Percentiles rank a stretch among this genome's conserved stretches.
Evolutionary conservation across 371 early-diverging fungal genomes (phyloP).

Genomic region (Apophysomyces sp.): DNA sequence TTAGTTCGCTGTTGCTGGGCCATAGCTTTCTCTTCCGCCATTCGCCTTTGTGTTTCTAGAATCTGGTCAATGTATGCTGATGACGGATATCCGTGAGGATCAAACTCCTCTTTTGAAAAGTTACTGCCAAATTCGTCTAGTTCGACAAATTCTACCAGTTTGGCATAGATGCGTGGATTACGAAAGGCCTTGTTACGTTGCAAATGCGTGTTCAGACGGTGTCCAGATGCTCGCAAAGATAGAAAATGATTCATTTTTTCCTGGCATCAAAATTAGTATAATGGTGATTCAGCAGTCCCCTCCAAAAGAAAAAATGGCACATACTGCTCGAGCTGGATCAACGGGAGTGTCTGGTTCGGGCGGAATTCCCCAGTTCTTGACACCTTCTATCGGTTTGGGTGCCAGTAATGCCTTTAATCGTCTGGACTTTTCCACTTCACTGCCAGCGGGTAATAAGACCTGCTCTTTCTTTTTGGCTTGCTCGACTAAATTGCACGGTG

Average conservation of each 20-base stretch:
- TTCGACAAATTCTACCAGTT: constrained; percentile 72
- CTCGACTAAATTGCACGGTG: not conserved
- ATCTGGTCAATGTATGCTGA: constrained; percentile 58
- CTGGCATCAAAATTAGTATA: constrained; percentile 23
- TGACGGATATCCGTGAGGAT: constrained; percentile 52
- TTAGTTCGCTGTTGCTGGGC: constrained; percentile 32
- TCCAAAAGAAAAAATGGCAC: not conserved
- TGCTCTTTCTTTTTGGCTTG: not conserved
- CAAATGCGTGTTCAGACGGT: constrained; percentile 68
- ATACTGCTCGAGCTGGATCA: constrained; percentile 53
- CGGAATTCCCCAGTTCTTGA: constrained; percentile 52
- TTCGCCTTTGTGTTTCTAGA: constrained; percentile 35
- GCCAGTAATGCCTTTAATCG: constrained; percentile 21
- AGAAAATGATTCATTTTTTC: constrained; percentile 67
- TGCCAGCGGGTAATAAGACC: not conserved
- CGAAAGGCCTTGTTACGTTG: constrained; percentile 72
- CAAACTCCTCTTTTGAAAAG: constrained; percentile 51
- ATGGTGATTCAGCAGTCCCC: not conserved
- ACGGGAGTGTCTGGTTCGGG: constrained; percentile 46
- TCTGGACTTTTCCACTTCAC: constrained; percentile 12
- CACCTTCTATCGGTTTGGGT: constrained; percentile 41
- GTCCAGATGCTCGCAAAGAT: constrained; percentile 44
- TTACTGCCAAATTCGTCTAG: constrained; percentile 76
- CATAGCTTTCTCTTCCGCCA: constrained; percentile 40
- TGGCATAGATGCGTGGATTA: constrained; percentile 79